Percentiles rank a stretch among this genome's conserved stretches.
Evolutionary conservation across 176 grass and related monocot species (phyloP).

Genomic region (Puccinellia tenuiflora): DNA sequence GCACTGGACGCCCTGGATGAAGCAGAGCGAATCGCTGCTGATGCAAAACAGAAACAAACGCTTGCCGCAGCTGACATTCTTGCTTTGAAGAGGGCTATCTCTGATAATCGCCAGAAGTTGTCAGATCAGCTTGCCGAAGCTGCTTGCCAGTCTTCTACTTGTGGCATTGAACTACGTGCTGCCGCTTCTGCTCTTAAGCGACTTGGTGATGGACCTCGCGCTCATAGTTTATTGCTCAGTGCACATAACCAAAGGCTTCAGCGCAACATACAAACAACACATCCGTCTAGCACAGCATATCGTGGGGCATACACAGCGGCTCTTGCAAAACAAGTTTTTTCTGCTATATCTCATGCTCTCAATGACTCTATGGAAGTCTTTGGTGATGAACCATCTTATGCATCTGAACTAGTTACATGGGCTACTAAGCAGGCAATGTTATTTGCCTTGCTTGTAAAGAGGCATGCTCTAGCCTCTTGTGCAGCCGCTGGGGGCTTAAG

Average conservation of each 20-base stretch:
- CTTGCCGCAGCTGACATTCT: conserved; percentile 45
- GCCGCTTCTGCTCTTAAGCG: conserved; percentile 87
- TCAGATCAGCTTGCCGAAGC: conserved; percentile 89
- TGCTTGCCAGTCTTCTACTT: conserved; percentile 76
- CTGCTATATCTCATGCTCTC: conserved; percentile 74
- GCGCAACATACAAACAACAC: conserved; percentile 75
- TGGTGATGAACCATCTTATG: conserved; percentile 66
- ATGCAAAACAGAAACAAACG: conserved; percentile 48
- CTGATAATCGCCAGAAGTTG: conserved; percentile 62
- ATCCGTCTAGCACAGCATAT: conserved; percentile 60
- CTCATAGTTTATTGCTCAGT: conserved; percentile 74
- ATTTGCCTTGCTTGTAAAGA: conserved; percentile 76
- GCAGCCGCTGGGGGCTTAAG: conserved; percentile 79
- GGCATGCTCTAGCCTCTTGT: conserved; percentile 77
- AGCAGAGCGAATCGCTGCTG: conserved; percentile 56
- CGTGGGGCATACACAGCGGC: conserved; percentile 75
- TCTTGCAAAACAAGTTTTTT: conserved; percentile 83
- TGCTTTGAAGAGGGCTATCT: conserved; percentile 49
- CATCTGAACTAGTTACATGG: conserved; percentile 88
- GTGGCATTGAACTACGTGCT: conserved; percentile 72
- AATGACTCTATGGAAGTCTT: conserved; percentile 80
- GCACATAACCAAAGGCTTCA: conserved; percentile 91
- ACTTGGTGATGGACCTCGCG: conserved; percentile 82
- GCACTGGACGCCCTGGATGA: conserved; percentile 81
- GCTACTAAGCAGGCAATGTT: conserved; percentile 55